Conservation (phyloP, 257 asterid species). For the Datura wrightii region DNA sequence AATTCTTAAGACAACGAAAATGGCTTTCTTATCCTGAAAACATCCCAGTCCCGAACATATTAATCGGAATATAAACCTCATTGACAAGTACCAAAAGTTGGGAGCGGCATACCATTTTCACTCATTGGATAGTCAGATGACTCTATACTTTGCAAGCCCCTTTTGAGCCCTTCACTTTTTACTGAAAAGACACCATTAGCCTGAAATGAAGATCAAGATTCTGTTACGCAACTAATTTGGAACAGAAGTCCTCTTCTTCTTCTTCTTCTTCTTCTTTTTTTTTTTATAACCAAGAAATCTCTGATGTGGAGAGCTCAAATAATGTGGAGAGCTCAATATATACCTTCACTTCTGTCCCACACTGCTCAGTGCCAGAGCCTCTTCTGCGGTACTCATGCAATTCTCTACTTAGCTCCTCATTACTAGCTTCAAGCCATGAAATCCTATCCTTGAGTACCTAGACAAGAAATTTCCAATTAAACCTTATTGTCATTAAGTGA, state of each 20-base stretch:
- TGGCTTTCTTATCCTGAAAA: conserved; percentile 22
- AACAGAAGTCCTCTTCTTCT: neutral
- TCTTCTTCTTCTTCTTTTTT: neutral
- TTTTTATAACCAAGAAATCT: neutral
- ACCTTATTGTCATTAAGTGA: neutral
- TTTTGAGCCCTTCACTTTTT: conserved; percentile 82
- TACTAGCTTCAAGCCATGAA: conserved; percentile 89
- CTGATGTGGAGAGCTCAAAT: neutral
- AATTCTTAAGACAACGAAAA: conserved; percentile 16
- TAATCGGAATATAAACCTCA: neutral
- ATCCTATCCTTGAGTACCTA: conserved; percentile 89
- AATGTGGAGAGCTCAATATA: conserved; percentile 13
- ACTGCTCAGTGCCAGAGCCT: conserved; percentile 57
- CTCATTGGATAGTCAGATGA: conserved; percentile 93
- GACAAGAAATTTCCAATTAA: conserved; percentile 40
- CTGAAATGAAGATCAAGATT: conserved; percentile 48
- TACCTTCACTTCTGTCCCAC: conserved; percentile 69
- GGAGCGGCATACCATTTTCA: conserved; percentile 69
- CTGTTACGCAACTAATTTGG: neutral
- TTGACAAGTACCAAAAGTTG: neutral
- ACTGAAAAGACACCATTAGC: conserved; percentile 52
- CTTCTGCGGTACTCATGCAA: conserved; percentile 73
- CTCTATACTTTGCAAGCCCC: conserved; percentile 93
- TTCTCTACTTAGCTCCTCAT: conserved; percentile 88
- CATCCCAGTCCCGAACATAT: conserved; percentile 1